Base-by-base conservation (phyloP, 768 basidiomycete genomes). In the Paxillus rubicundulus region DNA sequence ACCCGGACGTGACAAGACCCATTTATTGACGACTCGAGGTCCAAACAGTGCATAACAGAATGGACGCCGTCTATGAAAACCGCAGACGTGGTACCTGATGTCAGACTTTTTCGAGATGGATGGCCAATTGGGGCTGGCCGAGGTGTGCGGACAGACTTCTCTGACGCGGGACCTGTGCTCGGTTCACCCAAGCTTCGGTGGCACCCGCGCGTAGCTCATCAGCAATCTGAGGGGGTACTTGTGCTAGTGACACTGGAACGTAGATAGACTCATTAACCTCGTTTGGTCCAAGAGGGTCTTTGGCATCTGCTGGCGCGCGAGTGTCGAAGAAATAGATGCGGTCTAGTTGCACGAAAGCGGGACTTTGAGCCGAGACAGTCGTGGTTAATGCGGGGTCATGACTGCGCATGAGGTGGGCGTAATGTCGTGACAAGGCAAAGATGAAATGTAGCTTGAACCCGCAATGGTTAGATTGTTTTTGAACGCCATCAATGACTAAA, bases 381-480 rank as follows among this genome's bases (percentile, higher is more conserved):
- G 52, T 54, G 36, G 24, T n/a, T n/a, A n/a, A n/a, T 44, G 40
- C 39, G 55, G 38, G 45, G 49, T 58, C 55, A 47, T 74, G 64
- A 52, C 73, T 73, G n/a, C 79, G 78, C 27, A 72, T 68, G 34
- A 89, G 72, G 40, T 79, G 74, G 8, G 76, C 70, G 65, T 88
- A 84, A 58, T 83, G 82, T 46, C 78, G 85, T 7, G 86, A 81
- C 10, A 92, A 77, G 2, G 86, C 81, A 54, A 91, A 75, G 33
- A 90, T 78, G 69, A 89, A 87, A 67, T 91, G 89, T 47, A 91
- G 75, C 88, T 89, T 56, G 40, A 27, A 13, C 10, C 36, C 16
- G 47, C 54, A 33, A 13, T 7, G 27, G 43, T 16, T 36, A 27
- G 24, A 54, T 47, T 45, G 55, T 13, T 32, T 36, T 40, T 27